Conservation (phyloP, 2,329 filamentous ascomycete genomes). For the Passalora sequoiae region DNA sequence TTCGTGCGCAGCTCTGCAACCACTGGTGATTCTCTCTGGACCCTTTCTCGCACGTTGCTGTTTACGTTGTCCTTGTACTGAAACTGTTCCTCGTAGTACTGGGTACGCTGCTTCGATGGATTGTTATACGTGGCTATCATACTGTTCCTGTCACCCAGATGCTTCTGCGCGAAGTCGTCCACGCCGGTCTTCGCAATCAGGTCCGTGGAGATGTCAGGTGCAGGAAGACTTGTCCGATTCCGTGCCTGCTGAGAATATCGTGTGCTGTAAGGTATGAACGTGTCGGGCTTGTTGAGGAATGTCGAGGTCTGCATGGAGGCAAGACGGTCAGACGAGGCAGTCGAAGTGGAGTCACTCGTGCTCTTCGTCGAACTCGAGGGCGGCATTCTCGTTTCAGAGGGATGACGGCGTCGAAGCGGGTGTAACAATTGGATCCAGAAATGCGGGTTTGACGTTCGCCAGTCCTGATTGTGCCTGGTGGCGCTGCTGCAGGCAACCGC, state of each 20-base stretch:
- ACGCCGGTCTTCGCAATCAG: slow-evolving; percentile 10
- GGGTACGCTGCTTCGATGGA: slow-evolving; percentile 32
- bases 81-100: slow-evolving; percentile 34
- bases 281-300: slow-evolving; percentile 8
- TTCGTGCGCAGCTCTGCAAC: slow-evolving; percentile 47
- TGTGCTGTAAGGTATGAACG: slow-evolving; percentile 2
- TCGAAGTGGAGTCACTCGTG: slow-evolving; percentile 14
- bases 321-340: slow-evolving; percentile 6
- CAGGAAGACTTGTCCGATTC: slow-evolving; percentile 15
- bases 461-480: slow-evolving; percentile 8
- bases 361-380: slow-evolving; percentile 9
- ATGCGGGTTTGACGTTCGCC: slow-evolving; percentile 5
- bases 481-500: slow-evolving; percentile 7
- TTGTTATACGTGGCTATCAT: slow-evolving; percentile 22
- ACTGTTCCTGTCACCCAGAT: slow-evolving; percentile 17
- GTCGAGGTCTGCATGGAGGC: not conserved
- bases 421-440: slow-evolving; percentile 11
- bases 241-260: slow-evolving; percentile 1
- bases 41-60: slow-evolving; percentile 35
- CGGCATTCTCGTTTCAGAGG: slow-evolving; percentile 18
- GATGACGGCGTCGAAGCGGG: slow-evolving; percentile 5
- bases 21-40: slow-evolving; percentile 44
- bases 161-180: slow-evolving; percentile 19
- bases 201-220: slow-evolving; percentile 11
- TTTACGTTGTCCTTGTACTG: slow-evolving; percentile 29